phyloP scores from a whole-genome alignment of 306 rosid species.

The Malus asiatica region DNA sequence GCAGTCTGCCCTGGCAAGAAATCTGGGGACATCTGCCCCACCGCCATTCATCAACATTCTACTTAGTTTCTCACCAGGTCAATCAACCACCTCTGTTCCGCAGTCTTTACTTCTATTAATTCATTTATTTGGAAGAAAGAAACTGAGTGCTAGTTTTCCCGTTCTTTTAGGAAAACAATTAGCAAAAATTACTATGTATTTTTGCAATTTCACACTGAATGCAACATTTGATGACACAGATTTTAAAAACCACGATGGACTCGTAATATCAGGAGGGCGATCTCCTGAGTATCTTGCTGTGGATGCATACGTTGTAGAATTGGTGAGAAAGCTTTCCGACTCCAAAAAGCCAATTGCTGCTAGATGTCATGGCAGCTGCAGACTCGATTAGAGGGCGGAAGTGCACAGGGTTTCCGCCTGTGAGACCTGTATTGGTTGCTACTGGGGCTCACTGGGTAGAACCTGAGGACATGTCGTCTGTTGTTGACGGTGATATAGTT shows the following conservation, averaged over 20 bases:
- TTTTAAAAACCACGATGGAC: slow-evolving; percentile 52
- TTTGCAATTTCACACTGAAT: slow-evolving; percentile 47
- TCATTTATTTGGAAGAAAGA: too few species aligned
- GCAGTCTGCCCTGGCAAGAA: slow-evolving; percentile 84
- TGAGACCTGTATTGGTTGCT: slow-evolving; percentile 51
- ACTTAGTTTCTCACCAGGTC: slow-evolving; percentile 19
- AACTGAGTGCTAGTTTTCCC: too few species aligned
- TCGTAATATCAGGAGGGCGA: slow-evolving; percentile 71
- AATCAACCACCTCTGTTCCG: too few species aligned
- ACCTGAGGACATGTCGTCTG: slow-evolving; percentile 46
- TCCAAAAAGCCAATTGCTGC: slow-evolving; percentile 60
- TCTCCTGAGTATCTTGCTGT: slow-evolving; percentile 76
- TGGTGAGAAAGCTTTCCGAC: slow-evolving; percentile 40
- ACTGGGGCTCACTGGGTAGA: slow-evolving; percentile 85
- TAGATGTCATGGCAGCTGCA: slow-evolving; percentile 83
- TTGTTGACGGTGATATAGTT: slow-evolving; percentile 65
- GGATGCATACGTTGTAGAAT: slow-evolving; percentile 35
- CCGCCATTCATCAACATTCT: slow-evolving; percentile 35
- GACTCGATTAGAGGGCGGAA: slow-evolving; percentile 48
- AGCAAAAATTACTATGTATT: too few species aligned
- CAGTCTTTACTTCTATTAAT: too few species aligned
- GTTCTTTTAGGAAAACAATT: too few species aligned
- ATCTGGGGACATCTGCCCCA: slow-evolving; percentile 67
- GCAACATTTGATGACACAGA: slow-evolving; percentile 74
- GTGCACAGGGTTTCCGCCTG: slow-evolving; percentile 51